Percentiles rank a stretch among this genome's conserved stretches.
Conservation (phyloP, 768 basidiomycete genomes). For the Naganishia randhawae region DNA sequence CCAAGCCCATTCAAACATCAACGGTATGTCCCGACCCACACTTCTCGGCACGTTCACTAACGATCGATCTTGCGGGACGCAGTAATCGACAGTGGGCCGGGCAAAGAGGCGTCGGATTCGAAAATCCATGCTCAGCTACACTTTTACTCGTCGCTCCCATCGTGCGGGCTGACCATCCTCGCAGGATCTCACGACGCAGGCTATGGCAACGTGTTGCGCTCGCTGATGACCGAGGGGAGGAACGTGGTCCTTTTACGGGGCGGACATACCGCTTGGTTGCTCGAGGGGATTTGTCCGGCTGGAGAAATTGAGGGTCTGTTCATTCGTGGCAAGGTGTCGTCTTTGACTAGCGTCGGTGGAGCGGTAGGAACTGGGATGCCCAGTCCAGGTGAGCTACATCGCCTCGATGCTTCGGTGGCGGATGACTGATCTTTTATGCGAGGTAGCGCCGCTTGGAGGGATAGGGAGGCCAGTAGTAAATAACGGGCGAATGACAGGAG, state of each 20-base stretch:
- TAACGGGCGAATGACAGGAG: neutral
- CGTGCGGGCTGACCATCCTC: constrained; percentile 41
- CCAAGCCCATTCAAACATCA: constrained; percentile 38
- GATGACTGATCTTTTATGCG: neutral
- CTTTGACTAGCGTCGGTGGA: neutral
- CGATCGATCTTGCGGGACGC: neutral
- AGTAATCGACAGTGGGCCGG: constrained; percentile 44
- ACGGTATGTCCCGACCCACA: constrained; percentile 30
- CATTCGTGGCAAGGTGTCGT: constrained; percentile 30
- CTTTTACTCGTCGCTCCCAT: constrained; percentile 34
- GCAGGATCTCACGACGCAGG: constrained; percentile 40
- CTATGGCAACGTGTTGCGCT: constrained; percentile 38
- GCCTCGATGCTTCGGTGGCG: neutral
- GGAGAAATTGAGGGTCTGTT: constrained; percentile 39
- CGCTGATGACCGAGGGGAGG: constrained; percentile 37
- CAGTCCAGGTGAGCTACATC: neutral
- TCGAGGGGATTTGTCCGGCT: constrained; percentile 36
- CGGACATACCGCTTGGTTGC: constrained; percentile 6
- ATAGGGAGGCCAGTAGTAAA: neutral
- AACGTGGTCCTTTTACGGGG: constrained; percentile 35
- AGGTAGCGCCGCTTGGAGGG: neutral
- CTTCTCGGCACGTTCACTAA: neutral
- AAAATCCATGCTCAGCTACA: constrained; percentile 41
- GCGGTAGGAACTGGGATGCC: constrained; percentile 18
- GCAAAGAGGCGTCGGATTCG: constrained; percentile 39